Conservation (phyloP, 2,329 filamentous ascomycete species). For the Pseudopithomyces maydicus region DNA sequence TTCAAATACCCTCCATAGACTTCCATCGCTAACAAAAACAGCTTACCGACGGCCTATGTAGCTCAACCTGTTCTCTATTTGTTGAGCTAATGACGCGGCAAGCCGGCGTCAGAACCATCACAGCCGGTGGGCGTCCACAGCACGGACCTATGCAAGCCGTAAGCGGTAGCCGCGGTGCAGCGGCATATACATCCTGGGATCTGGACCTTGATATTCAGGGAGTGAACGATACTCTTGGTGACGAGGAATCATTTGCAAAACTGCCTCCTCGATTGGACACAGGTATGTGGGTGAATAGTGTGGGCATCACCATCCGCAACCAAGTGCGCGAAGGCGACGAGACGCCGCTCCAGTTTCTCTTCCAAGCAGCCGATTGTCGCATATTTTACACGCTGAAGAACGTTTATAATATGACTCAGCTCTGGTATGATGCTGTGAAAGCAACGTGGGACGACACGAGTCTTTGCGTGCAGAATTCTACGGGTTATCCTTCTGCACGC, state of each 20-base stretch:
- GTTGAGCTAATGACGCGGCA: constrained; percentile 53
- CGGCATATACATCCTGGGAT: constrained; percentile 39
- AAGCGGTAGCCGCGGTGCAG: constrained; percentile 62
- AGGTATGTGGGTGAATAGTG: constrained; percentile 27
- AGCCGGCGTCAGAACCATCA: constrained; percentile 57
- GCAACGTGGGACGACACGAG: constrained; percentile 33
- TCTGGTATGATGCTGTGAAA: constrained; percentile 40
- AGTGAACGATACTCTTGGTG: constrained; percentile 11
- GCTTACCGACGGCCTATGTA: constrained; percentile 59
- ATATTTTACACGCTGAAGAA: constrained; percentile 40
- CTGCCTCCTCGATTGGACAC: constrained; percentile 11
- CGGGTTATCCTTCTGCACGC: constrained; percentile 4
- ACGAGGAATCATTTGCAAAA: neutral
- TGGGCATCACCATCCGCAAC: constrained; percentile 39
- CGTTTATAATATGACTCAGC: constrained; percentile 36
- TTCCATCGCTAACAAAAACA: neutral
- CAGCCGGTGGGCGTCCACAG: constrained; percentile 61
- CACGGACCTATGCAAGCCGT: constrained; percentile 61
- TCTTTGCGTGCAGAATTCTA: constrained; percentile 37
- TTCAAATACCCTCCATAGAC: neutral
- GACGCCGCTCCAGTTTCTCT: constrained; percentile 39
- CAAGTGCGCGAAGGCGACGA: constrained; percentile 33
- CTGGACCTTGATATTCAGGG: constrained; percentile 30
- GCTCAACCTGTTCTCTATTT: constrained; percentile 62
- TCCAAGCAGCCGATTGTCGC: constrained; percentile 41